Percentiles rank a stretch among this genome's conserved stretches.
Conservation (phyloP, 169 alveolate species). For the Eimeria praecox region DNA sequence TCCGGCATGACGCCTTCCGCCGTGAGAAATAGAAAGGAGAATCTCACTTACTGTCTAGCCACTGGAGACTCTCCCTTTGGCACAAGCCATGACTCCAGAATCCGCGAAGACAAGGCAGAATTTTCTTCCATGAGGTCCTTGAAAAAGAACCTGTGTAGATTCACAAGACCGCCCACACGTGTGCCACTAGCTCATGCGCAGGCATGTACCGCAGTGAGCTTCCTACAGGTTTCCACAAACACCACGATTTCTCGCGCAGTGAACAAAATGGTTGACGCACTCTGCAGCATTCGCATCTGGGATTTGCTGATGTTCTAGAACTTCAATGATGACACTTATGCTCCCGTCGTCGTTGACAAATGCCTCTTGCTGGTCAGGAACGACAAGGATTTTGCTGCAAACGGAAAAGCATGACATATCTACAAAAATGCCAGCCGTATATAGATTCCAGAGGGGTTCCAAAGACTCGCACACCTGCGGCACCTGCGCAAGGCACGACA, state of each 20-base stretch:
- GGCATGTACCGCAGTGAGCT: not conserved
- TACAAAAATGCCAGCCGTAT: not conserved
- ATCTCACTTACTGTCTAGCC: slow-evolving; percentile 22
- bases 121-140: slow-evolving; percentile 56
- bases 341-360: slow-evolving; percentile 43
- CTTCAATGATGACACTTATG: slow-evolving; percentile 55
- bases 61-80: not conserved
- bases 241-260: not conserved
- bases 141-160: slow-evolving; percentile 57
- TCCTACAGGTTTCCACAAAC: not conserved
- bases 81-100: slow-evolving; percentile 7
- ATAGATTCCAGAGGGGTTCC: not conserved
- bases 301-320: slow-evolving; percentile 34
- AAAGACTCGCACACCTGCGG: not conserved
- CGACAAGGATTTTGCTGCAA: slow-evolving; percentile 57
- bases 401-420: not conserved
- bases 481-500: not conserved
- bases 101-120: slow-evolving; percentile 42
- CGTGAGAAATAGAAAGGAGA: not conserved
- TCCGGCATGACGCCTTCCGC: not conserved
- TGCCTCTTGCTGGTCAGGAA: slow-evolving; percentile 73
- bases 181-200: not conserved
- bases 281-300: slow-evolving; percentile 66
- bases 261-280: not conserved
- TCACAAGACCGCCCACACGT: not conserved